Evolutionary conservation across 208 protist species (phyloP), one percentile per base, ranked within the genome.

Genomic region (Crithidia acanthocephali): DNA sequence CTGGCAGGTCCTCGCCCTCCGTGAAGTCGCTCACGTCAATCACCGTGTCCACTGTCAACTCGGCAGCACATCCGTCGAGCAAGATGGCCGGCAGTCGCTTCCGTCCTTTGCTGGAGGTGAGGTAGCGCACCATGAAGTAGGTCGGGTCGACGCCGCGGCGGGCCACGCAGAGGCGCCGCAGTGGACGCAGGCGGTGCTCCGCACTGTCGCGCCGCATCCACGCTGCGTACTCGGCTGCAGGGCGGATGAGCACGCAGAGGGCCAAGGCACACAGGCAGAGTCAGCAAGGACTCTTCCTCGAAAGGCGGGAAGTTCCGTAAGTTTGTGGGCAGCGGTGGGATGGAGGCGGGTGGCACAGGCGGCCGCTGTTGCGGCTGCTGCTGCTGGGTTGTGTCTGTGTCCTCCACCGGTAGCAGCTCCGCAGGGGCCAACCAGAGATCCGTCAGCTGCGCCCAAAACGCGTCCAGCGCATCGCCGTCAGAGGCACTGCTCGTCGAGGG

Each of bases 231-330:
- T 83, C 79, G 8, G 75, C 63, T 15, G 66, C 59, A 1, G 85
- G 69, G 6, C 58, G 56, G 10, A 83, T 58, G 3, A 82, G 55
- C 15, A 85, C 63, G 40, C 69, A 75, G 9, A 92, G 37, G 20
- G 70, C 50, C 25, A 68, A 66, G 9, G 73, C 47, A 42, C 70
- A 85, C 13, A 93, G 63, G n/a, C 50, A 93, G 67, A 0, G 72
- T 51, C 2, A 91, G 51, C 9, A 86, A 70, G 2, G 88, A 90
- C 10, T 87, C 85, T 28, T 93, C 88, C 9, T 74, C 84, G 59
- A 83, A 91, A 25, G 72, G 72, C n/a, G 50, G 64, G 57, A 48
- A 40, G 63, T 77, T 77, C 13, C 6, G n/a, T 23, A 37, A 18
- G 55, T 58, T 13, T 55, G 67, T 18, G 42, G 55, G 25, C 18